Evolutionary conservation across 805 yeast genomes (phyloP), one percentile per base, ranked within the genome.

Genomic region (Ogataea allantospora): DNA sequence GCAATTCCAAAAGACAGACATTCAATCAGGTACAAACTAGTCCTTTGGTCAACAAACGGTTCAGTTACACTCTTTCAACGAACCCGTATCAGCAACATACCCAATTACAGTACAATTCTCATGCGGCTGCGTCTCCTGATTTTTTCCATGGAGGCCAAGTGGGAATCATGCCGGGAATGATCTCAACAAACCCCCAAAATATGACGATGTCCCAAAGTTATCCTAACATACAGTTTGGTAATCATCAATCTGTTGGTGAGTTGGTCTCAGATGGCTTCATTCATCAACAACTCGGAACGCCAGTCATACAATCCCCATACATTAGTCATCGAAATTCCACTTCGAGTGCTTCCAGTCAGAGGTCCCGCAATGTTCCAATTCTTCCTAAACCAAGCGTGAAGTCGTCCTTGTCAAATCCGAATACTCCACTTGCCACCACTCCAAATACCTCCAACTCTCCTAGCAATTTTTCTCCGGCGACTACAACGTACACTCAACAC

Each of bases 1-100:
- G 83, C 49, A 68, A 69, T 41, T 70, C 78, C 3, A 71, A 75
- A 38, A 54, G 64, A 46, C 66, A 61, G 29, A 44, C 57, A 9
- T 27, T 51, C 8, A 40, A 43, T 30, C 30, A 37, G 15, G 18
- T 32, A 2, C 47, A 33, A 30, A 17, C 40, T 11, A 24, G 30
- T 20, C 22, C 33, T n/a, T 29, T 29, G 11, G 20, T 39, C 30
- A 35, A 27, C 21, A 33, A 33, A 10, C 37, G 26, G 18, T 24
- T 24, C 12, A 27, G 14, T 15, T 26, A 18, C 3, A 25, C 15
- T 14, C 21, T 14, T n/a, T 13, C 23, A 7, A n/a, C 13, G 6
- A 27, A 20, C 2, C 14, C 27, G 7, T 15, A 20, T 7, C 24
- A 10, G 7, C 26, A 28, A 9, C 23, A 28, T n/a, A 11, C 17